Percentiles rank a stretch among this genome's conserved stretches.
These are phyloP conservation scores for Suhomyces bolitotheri DNA, from an alignment of 1,139 yeast species.

Conservation along the genomic window DNA sequence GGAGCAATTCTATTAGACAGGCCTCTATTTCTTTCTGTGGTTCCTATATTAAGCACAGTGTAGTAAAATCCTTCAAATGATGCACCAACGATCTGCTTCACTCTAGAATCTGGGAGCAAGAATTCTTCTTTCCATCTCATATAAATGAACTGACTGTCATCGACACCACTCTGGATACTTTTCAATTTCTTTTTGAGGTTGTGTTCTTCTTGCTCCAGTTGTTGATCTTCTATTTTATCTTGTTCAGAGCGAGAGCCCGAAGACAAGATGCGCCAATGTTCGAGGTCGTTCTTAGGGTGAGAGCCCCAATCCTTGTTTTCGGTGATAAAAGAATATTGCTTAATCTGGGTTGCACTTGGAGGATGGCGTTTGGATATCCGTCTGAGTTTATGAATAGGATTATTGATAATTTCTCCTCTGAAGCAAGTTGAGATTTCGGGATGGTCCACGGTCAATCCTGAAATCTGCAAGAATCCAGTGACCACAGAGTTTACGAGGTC, in stretches of 20 bases:
- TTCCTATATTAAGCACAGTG: slow-evolving; percentile 74
- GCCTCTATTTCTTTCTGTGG: slow-evolving; percentile 18
- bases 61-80: slow-evolving; percentile 93
- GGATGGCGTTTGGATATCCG: slow-evolving; percentile 21
- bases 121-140: slow-evolving; percentile 97
- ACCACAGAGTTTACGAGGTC: slow-evolving; percentile 61
- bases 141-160: slow-evolving; percentile 53
- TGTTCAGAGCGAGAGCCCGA: slow-evolving; percentile 27
- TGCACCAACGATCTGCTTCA: slow-evolving; percentile 73
- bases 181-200: slow-evolving; percentile 22
- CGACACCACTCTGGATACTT: slow-evolving; percentile 32
- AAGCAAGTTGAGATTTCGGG: slow-evolving; percentile 85
- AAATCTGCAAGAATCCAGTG: slow-evolving; percentile 78
- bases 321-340: slow-evolving; percentile 40
- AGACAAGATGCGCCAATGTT: slow-evolving; percentile 83
- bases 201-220: slow-evolving; percentile 22
- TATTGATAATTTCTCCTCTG: slow-evolving; percentile 79
- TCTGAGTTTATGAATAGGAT: slow-evolving; percentile 38
- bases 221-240: slow-evolving; percentile 20
- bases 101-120: slow-evolving; percentile 74
- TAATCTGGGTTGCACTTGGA: slow-evolving; percentile 32
- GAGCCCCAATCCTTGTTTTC: slow-evolving; percentile 60
- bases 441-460: slow-evolving; percentile 73
- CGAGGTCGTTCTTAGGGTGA: slow-evolving; percentile 65
- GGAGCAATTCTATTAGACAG: slow-evolving; percentile 19